Evolutionary conservation across 2,329 filamentous ascomycete species (phyloP), one percentile per base, ranked within the genome.

Genomic region (Zymoseptoria crescenta): DNA sequence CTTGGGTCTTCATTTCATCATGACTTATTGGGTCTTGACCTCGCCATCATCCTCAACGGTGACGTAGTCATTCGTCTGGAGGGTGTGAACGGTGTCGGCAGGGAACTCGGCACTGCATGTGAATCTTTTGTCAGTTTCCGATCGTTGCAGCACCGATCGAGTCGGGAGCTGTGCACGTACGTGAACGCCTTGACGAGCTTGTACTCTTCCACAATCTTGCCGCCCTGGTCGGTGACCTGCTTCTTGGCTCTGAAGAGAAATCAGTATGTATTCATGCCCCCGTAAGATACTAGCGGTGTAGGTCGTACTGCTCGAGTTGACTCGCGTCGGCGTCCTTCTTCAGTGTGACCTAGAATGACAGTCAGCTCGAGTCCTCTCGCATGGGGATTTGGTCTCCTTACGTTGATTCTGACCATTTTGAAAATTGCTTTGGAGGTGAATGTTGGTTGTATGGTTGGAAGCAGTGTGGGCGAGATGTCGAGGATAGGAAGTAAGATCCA

Each of bases 181-280:
- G 89, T 87, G 79, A 96, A 96, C 59, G 88, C 92, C 79, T 93
- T 95, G 82, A 96, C 91, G 68, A 96, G 77, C 62, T 78, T 87
- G 80, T 90, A 96, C 74, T 94, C 89, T 68, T 94, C 86, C 57
- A 78, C 84, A 77, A 97, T 94, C 75, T 84, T 85, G 73, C 91
- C 93, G 71, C 93, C 93, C 73, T 93, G 84, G 49, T 87, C 82
- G 61, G 74, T 77, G 67, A 86, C 88, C 60, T 86, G 78, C 73
- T 92, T 78, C 85, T 96, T 96, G 62, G 88, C 87, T 56, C 88
- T 91, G 68, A 29, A 16, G 16, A 3, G 49, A 13, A 20, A 35
- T 61, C 20, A 65, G 50, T 52, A 35, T 21, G 16, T 55, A 24
- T 55, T 16, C 16, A 28, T 10, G 13, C 13, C 28, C 49, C 24